A percentile compares a stretch with the other conserved stretches of the same genome.
These are phyloP conservation scores for Phytophthora cactorum DNA, from an alignment of 352 stramenopile genomes.

Conservation along the genomic window DNA sequence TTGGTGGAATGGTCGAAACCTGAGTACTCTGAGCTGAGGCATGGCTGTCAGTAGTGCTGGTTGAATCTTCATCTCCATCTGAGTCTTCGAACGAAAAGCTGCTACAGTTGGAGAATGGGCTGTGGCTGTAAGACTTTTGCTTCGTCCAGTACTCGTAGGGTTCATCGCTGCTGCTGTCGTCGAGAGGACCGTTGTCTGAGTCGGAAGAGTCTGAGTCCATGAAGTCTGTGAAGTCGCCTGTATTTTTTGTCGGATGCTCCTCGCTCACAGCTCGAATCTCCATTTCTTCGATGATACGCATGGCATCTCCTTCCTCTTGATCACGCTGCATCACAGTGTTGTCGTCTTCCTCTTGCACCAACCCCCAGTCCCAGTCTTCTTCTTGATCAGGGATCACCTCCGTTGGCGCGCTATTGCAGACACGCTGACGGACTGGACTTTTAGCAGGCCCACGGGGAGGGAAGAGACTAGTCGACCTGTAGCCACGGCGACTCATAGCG, in stretches of 20 bases:
- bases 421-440: neutral
- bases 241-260: neutral
- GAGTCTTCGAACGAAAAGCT: slow-evolving; percentile 22
- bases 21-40: neutral
- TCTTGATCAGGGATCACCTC: slow-evolving; percentile 5
- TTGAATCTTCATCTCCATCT: neutral
- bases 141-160: slow-evolving; percentile 21
- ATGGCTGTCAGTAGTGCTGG: neutral
- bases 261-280: neutral
- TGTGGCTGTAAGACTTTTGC: slow-evolving; percentile 10
- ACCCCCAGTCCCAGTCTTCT: slow-evolving; percentile 10
- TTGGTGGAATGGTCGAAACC: neutral
- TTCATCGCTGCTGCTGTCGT: slow-evolving; percentile 6
- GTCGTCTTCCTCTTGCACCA: neutral
- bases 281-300: neutral
- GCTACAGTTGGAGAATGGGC: slow-evolving; percentile 23
- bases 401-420: slow-evolving; percentile 17
- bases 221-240: slow-evolving; percentile 20
- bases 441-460: neutral
- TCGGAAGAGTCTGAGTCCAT: slow-evolving; percentile 12
- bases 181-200: neutral
- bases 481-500: slow-evolving; percentile 3
- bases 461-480: slow-evolving; percentile 12
- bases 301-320: neutral
- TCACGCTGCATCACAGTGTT: neutral